A percentile compares a stretch with the other conserved stretches of the same genome.
These are phyloP conservation scores for Heliocybe sulcata DNA, from an alignment of 1,284 basidiomycete species.

Conservation along the genomic window DNA sequence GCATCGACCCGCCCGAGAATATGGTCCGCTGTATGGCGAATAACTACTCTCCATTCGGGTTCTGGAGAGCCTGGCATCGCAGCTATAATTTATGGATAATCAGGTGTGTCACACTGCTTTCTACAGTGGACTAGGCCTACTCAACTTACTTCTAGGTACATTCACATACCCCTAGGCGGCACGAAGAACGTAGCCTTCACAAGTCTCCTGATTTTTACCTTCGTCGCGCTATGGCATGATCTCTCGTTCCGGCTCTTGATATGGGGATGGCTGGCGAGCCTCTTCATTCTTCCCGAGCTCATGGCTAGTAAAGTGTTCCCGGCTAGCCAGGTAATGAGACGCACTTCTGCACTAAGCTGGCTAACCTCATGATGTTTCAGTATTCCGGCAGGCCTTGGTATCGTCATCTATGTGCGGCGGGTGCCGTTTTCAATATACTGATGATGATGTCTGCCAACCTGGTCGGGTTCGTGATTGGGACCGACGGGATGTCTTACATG, in stretches of 20 bases:
- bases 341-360: too few species aligned
- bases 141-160: slow-evolving; percentile 52
- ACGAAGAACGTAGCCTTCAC: slow-evolving; percentile 59
- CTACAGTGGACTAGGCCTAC: slow-evolving; percentile 3
- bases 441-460: slow-evolving; percentile 94
- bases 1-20: slow-evolving; percentile 94
- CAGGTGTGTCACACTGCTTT: slow-evolving; percentile 38
- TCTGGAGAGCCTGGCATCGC: slow-evolving; percentile 97
- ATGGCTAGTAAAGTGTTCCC: slow-evolving; percentile 55
- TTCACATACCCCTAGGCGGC: slow-evolving; percentile 93
- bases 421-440: slow-evolving; percentile 81
- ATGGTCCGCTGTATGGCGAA: slow-evolving; percentile 99
- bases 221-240: slow-evolving; percentile 99
- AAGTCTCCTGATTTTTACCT: slow-evolving; percentile 85
- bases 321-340: slow-evolving; percentile 41
- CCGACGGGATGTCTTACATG: slow-evolving; percentile 78
- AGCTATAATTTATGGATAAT: slow-evolving; percentile 97
- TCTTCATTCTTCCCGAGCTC: slow-evolving; percentile 90
- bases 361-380: slow-evolving; percentile 27
- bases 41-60: slow-evolving; percentile 91
- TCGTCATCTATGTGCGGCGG: slow-evolving; percentile 79
- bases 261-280: slow-evolving; percentile 94
- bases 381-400: slow-evolving; percentile 74
- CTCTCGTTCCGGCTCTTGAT: slow-evolving; percentile 82
- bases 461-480: slow-evolving; percentile 91